Evolutionary conservation across 2,329 filamentous ascomycete genomes (phyloP).

Genomic region (Apiospora phragmitis): DNA sequence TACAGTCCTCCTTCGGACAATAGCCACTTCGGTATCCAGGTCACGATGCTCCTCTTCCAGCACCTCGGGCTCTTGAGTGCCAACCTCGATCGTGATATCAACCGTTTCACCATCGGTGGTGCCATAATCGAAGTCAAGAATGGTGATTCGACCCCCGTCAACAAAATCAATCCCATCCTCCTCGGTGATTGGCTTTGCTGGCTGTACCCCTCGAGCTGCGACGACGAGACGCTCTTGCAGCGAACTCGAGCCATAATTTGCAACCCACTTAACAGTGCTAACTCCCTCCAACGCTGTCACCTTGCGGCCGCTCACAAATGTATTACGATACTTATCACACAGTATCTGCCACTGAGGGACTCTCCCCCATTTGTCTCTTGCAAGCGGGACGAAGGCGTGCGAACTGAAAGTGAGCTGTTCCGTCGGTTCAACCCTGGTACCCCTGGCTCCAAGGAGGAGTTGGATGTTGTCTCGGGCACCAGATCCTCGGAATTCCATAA

Average conservation of each 20-base stretch:
- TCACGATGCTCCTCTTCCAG: constrained; percentile 74
- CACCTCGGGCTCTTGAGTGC: constrained; percentile 66
- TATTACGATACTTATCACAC: constrained; percentile 68
- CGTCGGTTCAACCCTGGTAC: constrained; percentile 34
- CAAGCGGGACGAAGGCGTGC: constrained; percentile 35
- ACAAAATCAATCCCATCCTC: constrained; percentile 74
- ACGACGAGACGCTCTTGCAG: constrained; percentile 63
- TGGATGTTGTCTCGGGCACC: constrained; percentile 43
- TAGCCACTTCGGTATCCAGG: constrained; percentile 75
- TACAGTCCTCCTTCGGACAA: constrained; percentile 73
- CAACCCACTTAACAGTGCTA: constrained; percentile 72
- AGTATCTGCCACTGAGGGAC: constrained; percentile 70
- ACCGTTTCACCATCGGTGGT: constrained; percentile 53
- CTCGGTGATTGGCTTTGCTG: constrained; percentile 58
- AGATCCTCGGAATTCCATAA: constrained; percentile 74
- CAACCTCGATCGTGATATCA: constrained; percentile 72
- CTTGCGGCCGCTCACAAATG: constrained; percentile 67
- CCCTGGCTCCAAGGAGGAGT: constrained; percentile 29
- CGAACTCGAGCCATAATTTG: constrained; percentile 48
- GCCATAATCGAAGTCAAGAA: constrained; percentile 74
- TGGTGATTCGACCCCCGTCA: constrained; percentile 72
- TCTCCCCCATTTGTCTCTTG: constrained; percentile 38
- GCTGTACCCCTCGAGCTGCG: constrained; percentile 69
- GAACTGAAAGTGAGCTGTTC: constrained; percentile 43
- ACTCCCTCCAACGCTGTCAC: constrained; percentile 66